Conservation (phyloP, 192 early-diverging fungal genomes). For the Rhizophagus clarus region DNA sequence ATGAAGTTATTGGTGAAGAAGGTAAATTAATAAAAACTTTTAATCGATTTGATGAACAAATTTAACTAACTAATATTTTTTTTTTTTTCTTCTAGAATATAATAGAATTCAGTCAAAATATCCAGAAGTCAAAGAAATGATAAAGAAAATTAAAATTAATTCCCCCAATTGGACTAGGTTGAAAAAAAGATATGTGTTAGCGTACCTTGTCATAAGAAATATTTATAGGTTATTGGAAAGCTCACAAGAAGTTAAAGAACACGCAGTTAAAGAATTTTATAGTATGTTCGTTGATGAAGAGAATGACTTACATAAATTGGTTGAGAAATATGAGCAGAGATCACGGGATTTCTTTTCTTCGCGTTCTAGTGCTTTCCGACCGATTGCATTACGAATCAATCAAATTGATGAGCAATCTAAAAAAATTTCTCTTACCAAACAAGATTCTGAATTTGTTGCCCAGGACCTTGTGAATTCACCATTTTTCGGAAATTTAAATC, state of each 20-base stretch:
- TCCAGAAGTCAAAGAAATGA: neutral
- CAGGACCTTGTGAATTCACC: neutral
- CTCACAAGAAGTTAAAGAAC: neutral
- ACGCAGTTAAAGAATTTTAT: neutral
- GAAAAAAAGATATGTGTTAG: neutral
- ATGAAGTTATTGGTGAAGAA: neutral
- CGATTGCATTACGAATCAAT: neutral
- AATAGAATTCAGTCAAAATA: constrained; percentile 2
- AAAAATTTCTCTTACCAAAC: too few species aligned
- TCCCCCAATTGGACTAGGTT: neutral
- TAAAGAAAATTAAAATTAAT: neutral
- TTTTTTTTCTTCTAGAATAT: neutral
- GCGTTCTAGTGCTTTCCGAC: neutral
- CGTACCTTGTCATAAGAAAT: neutral
- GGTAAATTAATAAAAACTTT: neutral
- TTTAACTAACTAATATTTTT: too few species aligned
- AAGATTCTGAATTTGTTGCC: neutral
- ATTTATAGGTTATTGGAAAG: too few species aligned
- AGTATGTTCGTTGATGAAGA: neutral
- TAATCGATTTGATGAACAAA: neutral
- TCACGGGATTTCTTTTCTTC: too few species aligned
- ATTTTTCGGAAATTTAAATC: neutral
- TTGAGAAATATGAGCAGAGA: neutral
- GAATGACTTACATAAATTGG: neutral
- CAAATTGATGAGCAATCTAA: too few species aligned